phyloP scores from a whole-genome alignment of 495 filamentous ascomycete genomes.

The Tuber borchii region DNA sequence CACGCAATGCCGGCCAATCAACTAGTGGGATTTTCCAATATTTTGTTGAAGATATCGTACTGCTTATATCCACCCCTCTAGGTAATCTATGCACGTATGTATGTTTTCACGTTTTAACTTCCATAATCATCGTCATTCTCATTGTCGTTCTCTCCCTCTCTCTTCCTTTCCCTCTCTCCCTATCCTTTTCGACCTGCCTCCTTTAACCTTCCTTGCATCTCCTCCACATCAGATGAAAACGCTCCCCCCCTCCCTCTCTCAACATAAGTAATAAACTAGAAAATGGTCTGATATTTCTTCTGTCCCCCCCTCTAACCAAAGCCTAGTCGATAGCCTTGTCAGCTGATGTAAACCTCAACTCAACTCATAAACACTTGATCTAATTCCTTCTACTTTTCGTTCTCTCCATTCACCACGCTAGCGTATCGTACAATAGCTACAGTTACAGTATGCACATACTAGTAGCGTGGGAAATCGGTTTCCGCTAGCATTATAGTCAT shows the following conservation, averaged over 20 bases:
- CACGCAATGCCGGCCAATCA: background rate
- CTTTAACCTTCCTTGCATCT: background rate
- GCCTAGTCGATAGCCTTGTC: background rate
- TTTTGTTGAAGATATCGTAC: background rate
- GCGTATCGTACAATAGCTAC: background rate
- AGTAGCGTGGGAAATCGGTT: background rate
- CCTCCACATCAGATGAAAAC: background rate
- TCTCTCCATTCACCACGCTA: background rate
- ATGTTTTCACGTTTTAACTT: background rate
- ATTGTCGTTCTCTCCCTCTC: background rate
- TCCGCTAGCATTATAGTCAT: too few relatives aligned
- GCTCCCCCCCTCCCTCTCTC: background rate
- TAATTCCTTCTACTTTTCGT: background rate
- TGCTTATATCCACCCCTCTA: background rate
- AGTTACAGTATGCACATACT: background rate
- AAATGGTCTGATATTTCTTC: background rate
- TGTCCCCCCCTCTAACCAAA: background rate
- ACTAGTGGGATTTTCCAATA: background rate
- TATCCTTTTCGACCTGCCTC: too few relatives aligned
- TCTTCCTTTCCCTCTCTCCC: background rate
- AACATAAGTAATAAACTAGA: background rate
- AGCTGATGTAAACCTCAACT: background rate
- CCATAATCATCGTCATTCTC: background rate
- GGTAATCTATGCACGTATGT: background rate
- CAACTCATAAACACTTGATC: background rate